These are phyloP conservation scores for Amoeboaphelidium occidentale DNA, from an alignment of 371 early-diverging fungal genomes.

Conservation along the genomic window DNA sequence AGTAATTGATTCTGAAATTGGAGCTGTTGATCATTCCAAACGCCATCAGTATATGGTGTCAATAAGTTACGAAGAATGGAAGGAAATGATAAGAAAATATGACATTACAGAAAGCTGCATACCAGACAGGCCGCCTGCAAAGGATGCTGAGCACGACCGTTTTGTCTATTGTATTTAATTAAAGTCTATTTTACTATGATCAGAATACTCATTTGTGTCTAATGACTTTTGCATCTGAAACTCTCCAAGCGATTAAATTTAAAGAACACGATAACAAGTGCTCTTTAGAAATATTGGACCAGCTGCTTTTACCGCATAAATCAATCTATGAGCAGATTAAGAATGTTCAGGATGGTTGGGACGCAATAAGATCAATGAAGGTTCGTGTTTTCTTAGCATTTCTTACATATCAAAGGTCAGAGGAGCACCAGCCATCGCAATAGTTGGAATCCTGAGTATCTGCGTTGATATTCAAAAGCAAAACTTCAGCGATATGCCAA, in stretches of 20 bases:
- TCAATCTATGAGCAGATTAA: conserved; percentile 43
- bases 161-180: too few species aligned
- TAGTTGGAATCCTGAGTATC: background rate
- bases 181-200: too few species aligned
- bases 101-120: background rate
- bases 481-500: background rate
- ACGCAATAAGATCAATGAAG: conserved; percentile 80
- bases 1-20: too few species aligned
- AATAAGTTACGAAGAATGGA: background rate
- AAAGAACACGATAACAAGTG: conserved; percentile 1
- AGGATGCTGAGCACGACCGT: too few species aligned
- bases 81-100: background rate
- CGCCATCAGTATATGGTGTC: background rate
- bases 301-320: conserved; percentile 69
- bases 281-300: conserved; percentile 50
- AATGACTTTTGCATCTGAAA: too few species aligned
- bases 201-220: too few species aligned
- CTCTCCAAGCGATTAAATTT: too few species aligned
- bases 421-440: background rate
- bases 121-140: background rate
- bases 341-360: conserved; percentile 45
- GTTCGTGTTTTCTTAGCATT: conserved; percentile 7
- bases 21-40: too few species aligned
- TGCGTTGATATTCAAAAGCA: background rate
- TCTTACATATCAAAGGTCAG: background rate